These are phyloP conservation scores for Suillus lakei DNA, from an alignment of 768 basidiomycete genomes.

Conservation along the genomic window DNA sequence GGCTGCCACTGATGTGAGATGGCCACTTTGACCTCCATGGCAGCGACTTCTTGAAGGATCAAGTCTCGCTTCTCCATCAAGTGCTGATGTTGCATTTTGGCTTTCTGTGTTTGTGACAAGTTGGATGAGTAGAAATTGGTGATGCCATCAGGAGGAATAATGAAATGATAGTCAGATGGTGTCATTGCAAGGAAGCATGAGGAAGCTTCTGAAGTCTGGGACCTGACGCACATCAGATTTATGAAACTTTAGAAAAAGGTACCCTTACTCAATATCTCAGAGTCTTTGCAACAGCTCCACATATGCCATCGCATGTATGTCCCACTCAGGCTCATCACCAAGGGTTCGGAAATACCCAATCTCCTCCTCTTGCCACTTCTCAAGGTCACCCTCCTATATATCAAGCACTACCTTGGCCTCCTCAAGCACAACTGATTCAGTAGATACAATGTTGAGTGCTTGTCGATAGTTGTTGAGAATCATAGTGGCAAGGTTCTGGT, in stretches of 20 bases:
- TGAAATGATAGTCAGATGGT: conserved; percentile 18
- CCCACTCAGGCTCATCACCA: conserved; percentile 29
- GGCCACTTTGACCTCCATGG: too few relatives aligned
- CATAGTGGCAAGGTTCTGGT: conserved; percentile 18
- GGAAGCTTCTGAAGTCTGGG: conserved; percentile 13
- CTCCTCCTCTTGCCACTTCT: conserved; percentile 25
- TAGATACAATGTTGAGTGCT: neutral
- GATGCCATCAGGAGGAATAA: conserved; percentile 1
- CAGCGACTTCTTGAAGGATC: conserved; percentile 8
- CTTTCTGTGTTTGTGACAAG: conserved; percentile 24
- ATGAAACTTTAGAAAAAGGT: too few relatives aligned
- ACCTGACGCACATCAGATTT: conserved; percentile 11
- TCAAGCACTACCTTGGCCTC: too few relatives aligned
- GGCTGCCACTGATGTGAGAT: too few relatives aligned
- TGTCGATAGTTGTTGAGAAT: neutral
- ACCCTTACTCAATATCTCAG: neutral
- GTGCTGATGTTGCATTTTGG: conserved; percentile 26
- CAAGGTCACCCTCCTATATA: conserved; percentile 7
- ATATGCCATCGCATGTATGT: conserved; percentile 26
- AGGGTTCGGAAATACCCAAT: conserved; percentile 29
- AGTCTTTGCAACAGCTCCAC: conserved; percentile 8
- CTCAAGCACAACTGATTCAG: too few relatives aligned
- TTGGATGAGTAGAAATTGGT: conserved; percentile 12
- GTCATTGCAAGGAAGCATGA: conserved; percentile 17
- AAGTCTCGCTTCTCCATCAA: conserved; percentile 20